Evolutionary conservation across 2,329 filamentous ascomycete species (phyloP), one percentile per base, ranked within the genome.

Genomic region (Teratosphaeriaceae sp.): DNA sequence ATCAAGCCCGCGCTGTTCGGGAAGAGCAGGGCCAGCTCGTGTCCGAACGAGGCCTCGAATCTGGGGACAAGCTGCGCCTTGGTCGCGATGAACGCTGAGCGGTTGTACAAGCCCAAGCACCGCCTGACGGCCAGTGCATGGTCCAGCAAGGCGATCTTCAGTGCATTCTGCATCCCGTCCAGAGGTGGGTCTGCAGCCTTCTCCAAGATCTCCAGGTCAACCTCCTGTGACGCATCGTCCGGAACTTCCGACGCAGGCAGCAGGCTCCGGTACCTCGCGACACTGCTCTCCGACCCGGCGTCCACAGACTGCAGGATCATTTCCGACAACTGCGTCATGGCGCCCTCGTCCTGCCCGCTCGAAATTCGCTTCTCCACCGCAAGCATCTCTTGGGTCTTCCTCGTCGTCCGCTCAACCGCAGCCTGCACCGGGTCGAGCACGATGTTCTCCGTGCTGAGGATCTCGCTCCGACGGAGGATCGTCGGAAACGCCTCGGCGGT

Each of bases 401-500:
- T 80, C 55, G 87, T 83, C 23, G 92, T 90, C 13, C 90, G 82
- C 62, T 97, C 90, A 47, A 97, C 73, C 0, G 85, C 90, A n/a
- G 88, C 89, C 64, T 96, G 85, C 45, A 92, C 72, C 5, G 89
- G 81, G 24, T 76, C 77, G 20, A 96, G 71, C 9, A 74, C 74
- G 15, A 88, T 64, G 38, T 83, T 81, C 15, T 82, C 76, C 1
- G 77, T 73, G 5, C 78, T 71, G 12, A 94, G 68, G 47, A 97
- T 85, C 66, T 96, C 89, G 54, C 87, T 94, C 43, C 89, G 79
- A 23, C 88, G 79, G 20, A 96, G 70, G 38, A 97, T 94, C 1
- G 89, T 96, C 1, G 90, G 92, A 67, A 97, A 97, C 1, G 82
- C 67, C 56, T 96, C 89, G 0, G 82, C 82, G 0, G 88, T 90